Conservation (phyloP, 306 rosid genomes). For the Rubus parviflorus region DNA sequence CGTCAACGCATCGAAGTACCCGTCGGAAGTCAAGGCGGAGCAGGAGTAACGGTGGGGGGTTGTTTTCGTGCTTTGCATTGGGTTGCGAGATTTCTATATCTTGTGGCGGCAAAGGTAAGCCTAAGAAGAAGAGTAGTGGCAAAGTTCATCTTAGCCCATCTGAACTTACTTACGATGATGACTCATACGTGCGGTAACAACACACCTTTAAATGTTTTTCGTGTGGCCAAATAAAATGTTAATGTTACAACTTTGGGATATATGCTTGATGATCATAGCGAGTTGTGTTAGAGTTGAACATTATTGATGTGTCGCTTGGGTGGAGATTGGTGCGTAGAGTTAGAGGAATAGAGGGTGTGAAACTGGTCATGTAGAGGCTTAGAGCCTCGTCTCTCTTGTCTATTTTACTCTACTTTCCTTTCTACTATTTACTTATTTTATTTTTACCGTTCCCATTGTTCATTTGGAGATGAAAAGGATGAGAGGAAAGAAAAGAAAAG, state of each 20-base stretch:
- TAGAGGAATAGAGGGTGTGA: conserved; percentile 14
- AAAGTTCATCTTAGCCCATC: conserved; percentile 33
- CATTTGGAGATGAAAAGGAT: background rate
- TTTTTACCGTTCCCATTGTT: background rate
- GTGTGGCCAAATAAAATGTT: background rate
- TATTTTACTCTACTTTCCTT: background rate
- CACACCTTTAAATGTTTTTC: background rate
- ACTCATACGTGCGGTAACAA: conserved; percentile 12
- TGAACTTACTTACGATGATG: conserved; percentile 46
- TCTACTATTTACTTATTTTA: background rate
- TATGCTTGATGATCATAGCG: background rate
- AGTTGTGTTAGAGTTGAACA: background rate
- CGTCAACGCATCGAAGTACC: conserved; percentile 10
- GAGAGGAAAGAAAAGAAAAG: background rate
- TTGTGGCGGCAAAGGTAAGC: conserved; percentile 51
- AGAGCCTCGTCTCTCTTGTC: background rate
- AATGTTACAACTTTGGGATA: background rate
- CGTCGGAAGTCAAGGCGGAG: background rate
- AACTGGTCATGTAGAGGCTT: background rate
- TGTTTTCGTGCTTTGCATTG: conserved; percentile 69
- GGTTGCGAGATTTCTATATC: conserved; percentile 65
- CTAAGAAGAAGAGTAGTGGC: conserved; percentile 34
- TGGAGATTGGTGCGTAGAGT: conserved; percentile 11
- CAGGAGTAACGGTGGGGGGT: conserved; percentile 23
- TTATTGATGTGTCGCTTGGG: background rate